Conservation (phyloP, 2,329 filamentous ascomycete species). For the Rhexocercosporidium sp. region DNA sequence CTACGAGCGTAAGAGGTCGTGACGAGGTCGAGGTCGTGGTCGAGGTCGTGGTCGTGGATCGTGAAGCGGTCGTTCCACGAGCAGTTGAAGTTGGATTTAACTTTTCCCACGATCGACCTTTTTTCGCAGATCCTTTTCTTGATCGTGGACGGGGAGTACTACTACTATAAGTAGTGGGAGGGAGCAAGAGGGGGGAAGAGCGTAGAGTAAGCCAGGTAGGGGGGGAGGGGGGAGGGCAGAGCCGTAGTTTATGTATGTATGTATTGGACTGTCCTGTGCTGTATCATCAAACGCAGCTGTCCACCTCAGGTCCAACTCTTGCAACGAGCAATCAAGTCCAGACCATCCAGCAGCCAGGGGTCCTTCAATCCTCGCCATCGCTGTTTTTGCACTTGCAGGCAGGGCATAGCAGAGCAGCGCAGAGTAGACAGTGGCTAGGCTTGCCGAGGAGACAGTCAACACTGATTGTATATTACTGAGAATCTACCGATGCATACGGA, state of each 20-base stretch:
- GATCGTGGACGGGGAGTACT: not conserved
- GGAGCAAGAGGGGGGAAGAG: not conserved
- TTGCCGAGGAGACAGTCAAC: not conserved
- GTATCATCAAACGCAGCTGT: not conserved
- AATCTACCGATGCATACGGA: too few species aligned
- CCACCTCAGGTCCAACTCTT: not conserved
- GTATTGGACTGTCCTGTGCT: too few species aligned
- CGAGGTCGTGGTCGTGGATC: too few species aligned
- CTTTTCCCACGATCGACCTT: not conserved
- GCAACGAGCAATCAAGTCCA: not conserved
- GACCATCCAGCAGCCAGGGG: not conserved
- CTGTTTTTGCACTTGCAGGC: not conserved
- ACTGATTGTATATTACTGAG: too few species aligned
- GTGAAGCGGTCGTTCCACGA: not conserved
- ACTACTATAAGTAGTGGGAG: not conserved
- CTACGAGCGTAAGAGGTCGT: too few species aligned
- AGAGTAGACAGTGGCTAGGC: not conserved
- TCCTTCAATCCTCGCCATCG: not conserved
- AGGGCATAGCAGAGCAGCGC: too few species aligned
- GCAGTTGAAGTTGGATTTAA: slow-evolving; percentile 8
- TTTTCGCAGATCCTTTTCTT: not conserved
- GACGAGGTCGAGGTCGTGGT: too few species aligned
- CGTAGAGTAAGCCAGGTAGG: not conserved
- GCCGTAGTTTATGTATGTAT: not conserved
- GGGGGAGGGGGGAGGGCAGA: not conserved